Base-by-base conservation (phyloP, 1,284 basidiomycete species). In the Moesziomyces globuligerus region DNA sequence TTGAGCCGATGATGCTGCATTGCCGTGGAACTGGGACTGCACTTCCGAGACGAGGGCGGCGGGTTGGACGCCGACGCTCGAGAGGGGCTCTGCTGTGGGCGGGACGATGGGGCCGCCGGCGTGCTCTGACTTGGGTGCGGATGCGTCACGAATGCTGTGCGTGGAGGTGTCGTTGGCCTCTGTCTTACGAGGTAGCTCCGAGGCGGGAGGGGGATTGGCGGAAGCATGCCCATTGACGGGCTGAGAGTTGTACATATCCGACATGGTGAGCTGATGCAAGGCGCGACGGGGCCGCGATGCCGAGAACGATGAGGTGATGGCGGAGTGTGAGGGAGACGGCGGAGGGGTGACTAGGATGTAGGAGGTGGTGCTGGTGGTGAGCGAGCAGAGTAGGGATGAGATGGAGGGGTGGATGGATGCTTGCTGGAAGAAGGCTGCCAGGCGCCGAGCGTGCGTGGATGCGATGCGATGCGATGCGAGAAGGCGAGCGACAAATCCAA, bases 71-170 rank as follows among this genome's bases (percentile, higher is more conserved):
- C 53, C 72, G 1, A 59, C 66, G 18, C 49, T 58, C n/a, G 64
- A 56, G 8, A 66, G 41, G 24, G 67, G 54, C 38, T 67, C 69
- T 18, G 58, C 69, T 17, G 64, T 67, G 36, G 64, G 58, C 11
- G 64, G 60, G 3, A 65, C 45, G 34, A 67, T 37, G 45, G 67
- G 41, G 25, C 61, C 45, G 29, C 45, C 40, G 48, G 39, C 18
- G 34, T 57, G 20, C 45, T 72, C 45, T 13, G 36, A 7, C 34
- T 48, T 52, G 7, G 49, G 20, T 15, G 28, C 25, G 25, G 51
- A n/a, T 26, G 24, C 25, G 3, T 32, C 10, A 6, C 17, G n/a
- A n/a, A n/a, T n/a, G n/a, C n/a, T n/a, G n/a, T n/a, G n/a, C n/a
- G n/a, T n/a, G n/a, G n/a, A n/a, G n/a, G n/a, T 34, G 32, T 17